Evolutionary conservation across 108 stramenopile genomes (phyloP).

Genomic region (Pelagomonas calceolata): DNA sequence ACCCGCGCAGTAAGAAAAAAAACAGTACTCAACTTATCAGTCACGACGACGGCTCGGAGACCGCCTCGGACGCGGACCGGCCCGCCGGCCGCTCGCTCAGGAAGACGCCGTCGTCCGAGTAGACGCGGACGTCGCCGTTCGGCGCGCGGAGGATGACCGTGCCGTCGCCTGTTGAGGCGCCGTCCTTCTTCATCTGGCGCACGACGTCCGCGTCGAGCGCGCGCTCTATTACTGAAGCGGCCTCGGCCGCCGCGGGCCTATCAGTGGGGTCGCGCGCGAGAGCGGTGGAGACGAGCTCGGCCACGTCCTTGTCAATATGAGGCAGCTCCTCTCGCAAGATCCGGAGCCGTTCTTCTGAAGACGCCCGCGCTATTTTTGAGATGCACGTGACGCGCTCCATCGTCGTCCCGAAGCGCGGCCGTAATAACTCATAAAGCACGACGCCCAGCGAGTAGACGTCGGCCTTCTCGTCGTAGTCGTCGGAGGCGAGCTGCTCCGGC

Average conservation of each 20-base stretch:
- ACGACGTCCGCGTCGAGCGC: neutral
- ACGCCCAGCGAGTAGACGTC: constrained; percentile 87
- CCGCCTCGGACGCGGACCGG: too few relatives aligned
- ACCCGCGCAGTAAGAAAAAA: too few relatives aligned
- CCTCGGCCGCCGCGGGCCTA: neutral
- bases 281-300: neutral
- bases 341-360: neutral
- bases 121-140: neutral
- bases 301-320: neutral
- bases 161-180: neutral
- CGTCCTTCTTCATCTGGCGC: neutral
- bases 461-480: constrained; percentile 65
- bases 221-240: neutral
- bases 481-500: constrained; percentile 67
- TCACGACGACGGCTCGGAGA: too few relatives aligned
- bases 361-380: neutral
- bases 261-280: neutral
- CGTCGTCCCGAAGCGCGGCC: constrained; percentile 6
- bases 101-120: neutral
- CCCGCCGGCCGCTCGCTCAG: too few relatives aligned
- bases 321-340: too few relatives aligned
- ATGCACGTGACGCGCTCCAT: neutral
- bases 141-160: neutral
- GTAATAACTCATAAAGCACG: constrained; percentile 80
- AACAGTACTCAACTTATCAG: too few relatives aligned